Evolutionary conservation across 1,284 basidiomycete species (phyloP), one percentile per base, ranked within the genome.

Genomic region (Ustilago sp.): DNA sequence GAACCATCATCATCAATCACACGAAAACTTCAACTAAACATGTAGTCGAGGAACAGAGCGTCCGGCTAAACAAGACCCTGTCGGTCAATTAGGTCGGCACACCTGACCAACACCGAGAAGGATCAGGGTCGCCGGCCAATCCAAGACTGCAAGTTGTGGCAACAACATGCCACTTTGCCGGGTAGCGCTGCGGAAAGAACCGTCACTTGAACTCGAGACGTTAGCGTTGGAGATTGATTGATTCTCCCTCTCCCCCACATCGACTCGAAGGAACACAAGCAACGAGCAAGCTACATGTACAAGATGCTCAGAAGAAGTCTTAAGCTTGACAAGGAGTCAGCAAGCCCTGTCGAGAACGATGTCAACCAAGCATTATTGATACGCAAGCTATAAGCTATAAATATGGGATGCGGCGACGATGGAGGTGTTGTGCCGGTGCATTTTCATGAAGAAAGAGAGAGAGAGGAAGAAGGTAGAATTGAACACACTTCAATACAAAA

Each of bases 161-260:
- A 8, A 9, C 36, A 38, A 38, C 12, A 38, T n/a, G 6, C 39
- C 17, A 32, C 31, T 50, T 15, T 50, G 48, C 48, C 48, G 48
- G 48, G 13, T n/a, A 45, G 43, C 43, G 13, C 13, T 12, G n/a
- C 59, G 59, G 59, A 62, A 62, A 62, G 51, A 62, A 55, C 59
- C 59, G 48, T 13, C 9, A 13, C 28, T 32, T 50, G 13, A 32
- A 50, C 12, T 13, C 48, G 28, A 23, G 23, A 23, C 23, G 23
- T 23, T 23, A 23, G 23, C 3, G 23, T 3, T 23, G 23, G 23
- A 23, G 23, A 23, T 23, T 23, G 23, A 23, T 23, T 23, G 12
- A 13, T 28, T 31, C 3, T 17, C 23, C 48, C 8, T 19, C 12
- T 50, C 15, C 2, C 48, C 3, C 48, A 32, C 28, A 12, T 50